A percentile compares a stretch with the other conserved stretches of the same genome.
These are phyloP conservation scores for Epichloe aotearoae DNA, from an alignment of 2,329 filamentous ascomycete genomes.

Conservation along the genomic window DNA sequence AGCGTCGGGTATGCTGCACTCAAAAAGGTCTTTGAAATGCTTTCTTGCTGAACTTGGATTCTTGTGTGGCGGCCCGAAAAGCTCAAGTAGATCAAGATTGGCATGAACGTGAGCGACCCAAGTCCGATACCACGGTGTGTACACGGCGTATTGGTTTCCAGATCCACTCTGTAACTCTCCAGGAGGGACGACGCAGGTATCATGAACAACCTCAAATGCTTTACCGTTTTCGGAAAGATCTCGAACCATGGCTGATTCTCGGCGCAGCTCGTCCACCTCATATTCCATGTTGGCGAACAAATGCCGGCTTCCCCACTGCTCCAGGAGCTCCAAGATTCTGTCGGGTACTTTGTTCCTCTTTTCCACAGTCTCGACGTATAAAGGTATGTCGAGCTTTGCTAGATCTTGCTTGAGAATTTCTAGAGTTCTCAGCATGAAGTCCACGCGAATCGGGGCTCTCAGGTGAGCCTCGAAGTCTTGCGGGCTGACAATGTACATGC, in stretches of 20 bases:
- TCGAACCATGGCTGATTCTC: slow-evolving; percentile 56
- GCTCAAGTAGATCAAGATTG: slow-evolving; percentile 52
- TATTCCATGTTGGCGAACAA: slow-evolving; percentile 80
- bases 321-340: slow-evolving; percentile 50
- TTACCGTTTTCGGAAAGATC: slow-evolving; percentile 49
- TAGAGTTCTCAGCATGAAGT: slow-evolving; percentile 68
- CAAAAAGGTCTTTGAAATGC: slow-evolving; percentile 44
- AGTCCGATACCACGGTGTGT: slow-evolving; percentile 65
- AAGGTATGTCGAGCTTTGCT: slow-evolving; percentile 57
- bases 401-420: slow-evolving; percentile 52
- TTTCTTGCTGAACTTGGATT: slow-evolving; percentile 23
- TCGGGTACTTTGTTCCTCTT: slow-evolving; percentile 48
- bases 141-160: slow-evolving; percentile 74
- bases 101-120: slow-evolving; percentile 64
- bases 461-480: slow-evolving; percentile 77
- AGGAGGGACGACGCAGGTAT: slow-evolving; percentile 72
- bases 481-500: slow-evolving; percentile 67
- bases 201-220: slow-evolving; percentile 59
- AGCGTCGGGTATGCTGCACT: slow-evolving; percentile 42
- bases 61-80: slow-evolving; percentile 35
- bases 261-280: slow-evolving; percentile 76
- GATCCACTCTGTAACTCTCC: slow-evolving; percentile 51
- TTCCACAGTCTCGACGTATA: slow-evolving; percentile 61
- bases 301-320: slow-evolving; percentile 60
- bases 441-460: slow-evolving; percentile 58